Percentiles rank a stretch among this genome's conserved stretches.
phyloP scores from a whole-genome alignment of 805 yeast species.

The Teunomyces lycoperdinae region DNA sequence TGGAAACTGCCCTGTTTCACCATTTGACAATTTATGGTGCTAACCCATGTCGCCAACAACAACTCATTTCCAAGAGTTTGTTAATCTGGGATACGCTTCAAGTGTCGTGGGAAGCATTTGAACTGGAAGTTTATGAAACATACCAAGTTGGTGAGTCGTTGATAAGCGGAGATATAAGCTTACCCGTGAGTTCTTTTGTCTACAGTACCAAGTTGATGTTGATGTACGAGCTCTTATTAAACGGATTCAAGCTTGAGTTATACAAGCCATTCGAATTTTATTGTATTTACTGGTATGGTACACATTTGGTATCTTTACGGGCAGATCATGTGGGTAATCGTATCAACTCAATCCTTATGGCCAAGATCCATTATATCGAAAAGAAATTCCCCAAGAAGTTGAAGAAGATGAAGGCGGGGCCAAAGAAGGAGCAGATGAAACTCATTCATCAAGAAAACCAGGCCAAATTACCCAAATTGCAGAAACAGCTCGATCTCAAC shows the following conservation, averaged over 20 bases:
- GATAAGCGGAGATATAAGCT: constrained; percentile 35
- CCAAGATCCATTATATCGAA: constrained; percentile 33
- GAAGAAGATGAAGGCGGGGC: constrained; percentile 50
- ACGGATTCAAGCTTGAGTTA: constrained; percentile 73
- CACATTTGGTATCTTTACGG: constrained; percentile 42
- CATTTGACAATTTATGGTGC: constrained; percentile 31
- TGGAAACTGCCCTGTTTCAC: constrained; percentile 42
- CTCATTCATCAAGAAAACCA: constrained; percentile 24
- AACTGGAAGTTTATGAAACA: constrained; percentile 38
- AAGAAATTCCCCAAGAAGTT: constrained; percentile 35
- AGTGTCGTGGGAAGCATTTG: constrained; percentile 67
- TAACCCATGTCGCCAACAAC: constrained; percentile 83
- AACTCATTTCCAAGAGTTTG: constrained; percentile 54
- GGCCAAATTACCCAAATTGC: constrained; percentile 34
- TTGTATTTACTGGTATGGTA: constrained; percentile 66
- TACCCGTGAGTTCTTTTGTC: constrained; percentile 71
- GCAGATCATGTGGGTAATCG: constrained; percentile 46
- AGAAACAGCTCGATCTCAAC: constrained; percentile 21
- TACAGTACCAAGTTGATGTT: constrained; percentile 61
- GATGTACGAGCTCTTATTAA: constrained; percentile 71
- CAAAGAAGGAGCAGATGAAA: constrained; percentile 41
- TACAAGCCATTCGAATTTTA: constrained; percentile 69
- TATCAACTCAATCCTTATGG: constrained; percentile 27
- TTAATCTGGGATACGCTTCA: constrained; percentile 78
- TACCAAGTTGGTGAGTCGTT: constrained; percentile 39